A percentile compares a stretch with the other conserved stretches of the same genome.
These are phyloP conservation scores for Saccharomycopsis sp. DNA, from an alignment of 805 yeast species.

Conservation along the genomic window DNA sequence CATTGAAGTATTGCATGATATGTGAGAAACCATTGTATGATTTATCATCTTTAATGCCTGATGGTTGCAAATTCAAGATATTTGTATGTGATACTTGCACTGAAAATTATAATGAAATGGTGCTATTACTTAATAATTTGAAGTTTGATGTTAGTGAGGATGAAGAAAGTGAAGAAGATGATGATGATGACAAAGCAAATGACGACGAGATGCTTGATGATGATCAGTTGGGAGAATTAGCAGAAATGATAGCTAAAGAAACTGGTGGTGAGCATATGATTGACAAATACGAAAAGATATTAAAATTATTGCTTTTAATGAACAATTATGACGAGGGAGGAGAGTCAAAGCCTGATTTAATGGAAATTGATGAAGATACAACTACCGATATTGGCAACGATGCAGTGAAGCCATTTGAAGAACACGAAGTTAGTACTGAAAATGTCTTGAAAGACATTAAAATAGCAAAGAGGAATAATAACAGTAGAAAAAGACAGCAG, in stretches of 20 bases:
- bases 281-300: slow-evolving; percentile 25
- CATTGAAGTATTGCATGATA: slow-evolving; percentile 45
- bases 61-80: slow-evolving; percentile 23
- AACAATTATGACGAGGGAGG: slow-evolving; percentile 14
- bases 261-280: not conserved
- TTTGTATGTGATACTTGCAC: slow-evolving; percentile 21
- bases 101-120: slow-evolving; percentile 16
- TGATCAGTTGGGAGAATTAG: slow-evolving; percentile 2
- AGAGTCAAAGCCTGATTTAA: slow-evolving; percentile 1
- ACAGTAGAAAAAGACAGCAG: slow-evolving; percentile 4
- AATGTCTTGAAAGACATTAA: slow-evolving; percentile 9
- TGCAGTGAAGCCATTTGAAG: slow-evolving; percentile 14
- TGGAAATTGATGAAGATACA: slow-evolving; percentile 12
- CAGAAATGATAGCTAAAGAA: not conserved
- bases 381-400: slow-evolving; percentile 19
- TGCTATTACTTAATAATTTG: slow-evolving; percentile 1
- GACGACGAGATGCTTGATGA: slow-evolving; percentile 12
- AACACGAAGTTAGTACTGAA: slow-evolving; percentile 1
- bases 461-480: no score
- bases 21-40: slow-evolving; percentile 69
- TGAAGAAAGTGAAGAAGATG: slow-evolving; percentile 2
- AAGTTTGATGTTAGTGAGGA: not conserved
- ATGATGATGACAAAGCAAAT: slow-evolving; percentile 12
- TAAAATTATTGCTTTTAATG: slow-evolving; percentile 18
- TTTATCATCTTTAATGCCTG: slow-evolving; percentile 35